Evolutionary conservation across 2,329 filamentous ascomycete species (phyloP), one percentile per base, ranked within the genome.

Genomic region (Tolypocladium sp.): DNA sequence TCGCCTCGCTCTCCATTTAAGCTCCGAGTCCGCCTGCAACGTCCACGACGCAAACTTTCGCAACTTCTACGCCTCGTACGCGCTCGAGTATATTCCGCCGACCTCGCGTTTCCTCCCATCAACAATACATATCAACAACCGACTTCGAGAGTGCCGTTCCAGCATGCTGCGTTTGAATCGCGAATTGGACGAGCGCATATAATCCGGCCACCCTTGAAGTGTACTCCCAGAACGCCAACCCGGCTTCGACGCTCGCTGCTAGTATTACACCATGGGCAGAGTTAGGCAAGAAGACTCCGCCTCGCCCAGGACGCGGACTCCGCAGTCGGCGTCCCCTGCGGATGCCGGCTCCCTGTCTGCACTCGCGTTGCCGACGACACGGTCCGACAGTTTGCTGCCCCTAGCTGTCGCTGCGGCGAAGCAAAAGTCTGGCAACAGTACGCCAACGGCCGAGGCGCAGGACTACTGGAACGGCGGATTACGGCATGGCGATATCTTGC

Each of bases 381-480:
- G 55, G 9, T 58, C 57, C 35, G 57, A 59, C 30, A 53, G 42
- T 27, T 57, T 63, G 40, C 59, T 61, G 12, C 59, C 62, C 17
- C 54, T 59, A 2, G 33, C 57, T 8, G 33, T 42, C 37, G 55
- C 59, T 52, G 52, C 59, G 4, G 51, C 55, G 9, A 44, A 58
- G 20, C 55, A 56, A 27, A 35, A 51, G 27, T 9, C 46, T n/a
- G 52, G 27, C 54, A 58, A 56, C 25, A n/a, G 8, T 25, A 40
- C 46, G 13, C 42, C 57, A 2, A 46, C 35, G 9, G 42, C 20
- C n/a, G 59, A 60, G 38, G 56, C 59, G 13, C 57, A 22, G 10
- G 63, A 65, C 40, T 62, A 62, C 42, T 63, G 63, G 65, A 66
- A 67, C 53, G 59, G 52, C 12, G 63, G 63, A 15, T 25, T 56